A percentile compares a stretch with the other conserved stretches of the same genome.
Conservation (phyloP, 345 rosid species). For the Camelina hispida region DNA sequence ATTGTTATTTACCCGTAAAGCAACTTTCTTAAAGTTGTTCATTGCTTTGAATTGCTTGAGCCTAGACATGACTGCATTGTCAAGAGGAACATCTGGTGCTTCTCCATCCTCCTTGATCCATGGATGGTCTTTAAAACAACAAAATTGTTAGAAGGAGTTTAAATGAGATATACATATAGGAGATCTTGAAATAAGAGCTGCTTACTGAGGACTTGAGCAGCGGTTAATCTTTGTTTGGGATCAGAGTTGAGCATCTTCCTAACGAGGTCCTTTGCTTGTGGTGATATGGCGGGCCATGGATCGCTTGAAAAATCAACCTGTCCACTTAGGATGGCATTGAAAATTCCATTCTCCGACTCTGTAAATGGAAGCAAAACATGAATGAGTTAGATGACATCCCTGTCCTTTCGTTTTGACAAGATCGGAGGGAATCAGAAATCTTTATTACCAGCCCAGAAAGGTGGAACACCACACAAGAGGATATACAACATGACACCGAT, state of each 20-base stretch:
- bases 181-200: background rate
- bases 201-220: constrained; percentile 87
- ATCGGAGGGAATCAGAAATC: background rate
- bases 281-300: constrained; percentile 95
- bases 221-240: constrained; percentile 87
- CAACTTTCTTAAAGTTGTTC: constrained; percentile 82
- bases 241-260: constrained; percentile 89
- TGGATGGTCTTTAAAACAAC: constrained; percentile 56
- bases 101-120: constrained; percentile 88
- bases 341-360: constrained; percentile 96
- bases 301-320: constrained; percentile 82
- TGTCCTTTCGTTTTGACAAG: background rate
- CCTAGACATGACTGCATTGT: constrained; percentile 70
- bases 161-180: background rate
- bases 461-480: constrained; percentile 92
- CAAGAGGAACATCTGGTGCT: constrained; percentile 85
- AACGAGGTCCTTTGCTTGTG: constrained; percentile 89
- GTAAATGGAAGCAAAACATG: background rate
- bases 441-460: constrained; percentile 91
- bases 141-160: background rate
- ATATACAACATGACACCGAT: constrained; percentile 92
- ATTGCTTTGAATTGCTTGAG: constrained; percentile 83
- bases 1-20: constrained; percentile 49
- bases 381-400: background rate
- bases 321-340: constrained; percentile 85